A percentile compares a stretch with the other conserved stretches of the same genome.
Evolutionary conservation across 1,284 basidiomycete genomes (phyloP).

Genomic region (Ustilago xerochloae): DNA sequence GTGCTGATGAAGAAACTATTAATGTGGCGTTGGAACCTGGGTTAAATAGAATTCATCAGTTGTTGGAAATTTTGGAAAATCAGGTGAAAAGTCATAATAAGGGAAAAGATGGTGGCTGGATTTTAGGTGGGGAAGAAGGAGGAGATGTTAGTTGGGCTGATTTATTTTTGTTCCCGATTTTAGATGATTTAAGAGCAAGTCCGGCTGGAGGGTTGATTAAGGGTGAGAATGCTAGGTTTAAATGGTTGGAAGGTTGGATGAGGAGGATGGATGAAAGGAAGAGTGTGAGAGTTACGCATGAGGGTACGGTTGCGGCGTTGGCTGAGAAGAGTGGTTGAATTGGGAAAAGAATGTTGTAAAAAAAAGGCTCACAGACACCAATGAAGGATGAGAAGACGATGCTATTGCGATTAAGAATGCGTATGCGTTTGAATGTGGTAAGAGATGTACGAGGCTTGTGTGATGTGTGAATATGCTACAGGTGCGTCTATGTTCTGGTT

Average conservation of each 20-base stretch:
- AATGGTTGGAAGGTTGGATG: constrained; percentile 25
- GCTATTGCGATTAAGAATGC: not conserved
- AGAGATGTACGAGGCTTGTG: no score
- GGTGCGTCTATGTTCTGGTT: no score
- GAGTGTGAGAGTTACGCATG: constrained; percentile 17
- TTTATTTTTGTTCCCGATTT: constrained; percentile 44
- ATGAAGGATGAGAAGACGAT: no score
- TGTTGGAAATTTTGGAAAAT: constrained; percentile 33
- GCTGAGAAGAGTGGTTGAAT: not conserved
- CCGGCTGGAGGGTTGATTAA: constrained; percentile 11
- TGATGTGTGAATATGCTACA: no score
- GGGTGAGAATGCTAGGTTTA: constrained; percentile 19
- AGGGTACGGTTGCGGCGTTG: constrained; percentile 11
- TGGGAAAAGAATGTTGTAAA: not conserved
- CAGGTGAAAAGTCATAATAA: constrained; percentile 11
- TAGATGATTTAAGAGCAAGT: constrained; percentile 28
- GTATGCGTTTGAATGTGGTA: no score
- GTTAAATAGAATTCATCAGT: constrained; percentile 2
- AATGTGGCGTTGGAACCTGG: constrained; percentile 26
- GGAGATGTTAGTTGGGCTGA: constrained; percentile 30
- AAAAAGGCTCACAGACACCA: no score
- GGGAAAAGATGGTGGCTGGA: not conserved
- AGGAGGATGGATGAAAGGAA: constrained; percentile 17
- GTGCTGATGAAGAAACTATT: constrained; percentile 31
- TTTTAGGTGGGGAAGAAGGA: constrained; percentile 5